Base-by-base conservation (phyloP, 148 eudicot species). In the Camellia lanceoleosa region DNA sequence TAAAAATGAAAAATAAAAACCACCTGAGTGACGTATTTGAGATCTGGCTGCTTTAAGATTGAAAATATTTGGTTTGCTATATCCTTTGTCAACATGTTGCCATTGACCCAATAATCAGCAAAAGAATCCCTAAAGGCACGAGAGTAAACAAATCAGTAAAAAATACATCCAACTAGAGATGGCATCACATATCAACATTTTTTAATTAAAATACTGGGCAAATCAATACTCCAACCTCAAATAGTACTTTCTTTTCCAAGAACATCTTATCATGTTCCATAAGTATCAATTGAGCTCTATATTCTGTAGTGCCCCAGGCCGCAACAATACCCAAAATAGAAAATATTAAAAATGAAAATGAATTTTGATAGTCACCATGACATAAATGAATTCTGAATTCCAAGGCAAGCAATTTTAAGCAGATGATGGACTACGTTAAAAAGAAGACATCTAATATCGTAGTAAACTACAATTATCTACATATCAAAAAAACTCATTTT, bases 71-170 rank as follows among this genome's bases (percentile, higher is more conserved):
- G 98, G 61, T 89, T 88, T 73, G 94, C 90, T 73, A 82, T 80
- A 79, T 95, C 98, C 88, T 90, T 75, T 14, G 93, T 88, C 93
- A 95, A 85, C 89, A 93, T 88, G 88, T 92, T 93, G 66, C 94
- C 90, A 84, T 89, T 87, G 79, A 95, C 90, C 98, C 98, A 95
- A 83, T 88, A 95, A 81, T 95, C 91, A 81, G 89, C 93, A 93
- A 95, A 95, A 56, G 93, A 92, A 86, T 95, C 97, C 88, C 98
- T 95, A 78, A 85, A 74, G 43, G 46, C 68, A 87, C 18, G 58
- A 69, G 3, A 38, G 23, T 46, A 68, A 54, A 67, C 73, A 79
- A 68, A 79, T n/a, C 68, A 73, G 75, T 60, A 52, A 2, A 46
- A 70, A 68, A 38, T 7, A 20, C 59, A 43, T 56, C 18, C 63